These are phyloP conservation scores for Magnaporthales sp. DNA, from an alignment of 2,329 filamentous ascomycete species.

Conservation along the genomic window DNA sequence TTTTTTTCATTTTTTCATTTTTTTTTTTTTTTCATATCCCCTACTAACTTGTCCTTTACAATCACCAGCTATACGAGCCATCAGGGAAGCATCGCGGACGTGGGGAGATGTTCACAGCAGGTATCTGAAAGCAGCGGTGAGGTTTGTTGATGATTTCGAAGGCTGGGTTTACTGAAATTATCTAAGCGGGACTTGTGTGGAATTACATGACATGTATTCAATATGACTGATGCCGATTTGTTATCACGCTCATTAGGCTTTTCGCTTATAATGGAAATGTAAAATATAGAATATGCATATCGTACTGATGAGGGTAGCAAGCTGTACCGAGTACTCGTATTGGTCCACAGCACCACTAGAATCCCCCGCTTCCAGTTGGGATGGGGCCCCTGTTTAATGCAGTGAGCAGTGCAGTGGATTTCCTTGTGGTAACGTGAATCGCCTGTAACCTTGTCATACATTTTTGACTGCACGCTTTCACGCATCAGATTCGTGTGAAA, in stretches of 20 bases:
- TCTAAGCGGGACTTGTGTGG: not conserved
- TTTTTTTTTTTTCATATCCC: not conserved
- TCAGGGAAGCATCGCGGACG: constrained; percentile 64
- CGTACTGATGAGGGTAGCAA: not conserved
- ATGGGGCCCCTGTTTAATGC: not conserved
- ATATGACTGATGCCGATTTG: not conserved
- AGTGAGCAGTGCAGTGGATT: not conserved
- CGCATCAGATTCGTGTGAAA: too few species aligned
- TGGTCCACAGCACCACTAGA: not conserved
- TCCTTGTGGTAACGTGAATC: not conserved
- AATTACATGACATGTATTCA: not conserved
- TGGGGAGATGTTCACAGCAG: constrained; percentile 63
- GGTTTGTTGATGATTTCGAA: constrained; percentile 65
- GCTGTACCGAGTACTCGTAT: not conserved
- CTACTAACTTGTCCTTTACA: not conserved
- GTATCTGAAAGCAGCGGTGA: constrained; percentile 60
- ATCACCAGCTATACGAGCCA: constrained; percentile 54
- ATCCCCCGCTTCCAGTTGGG: not conserved
- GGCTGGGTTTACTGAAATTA: constrained; percentile 42
- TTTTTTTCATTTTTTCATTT: not conserved
- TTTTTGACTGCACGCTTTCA: not conserved
- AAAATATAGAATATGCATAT: not conserved
- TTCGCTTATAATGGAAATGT: not conserved
- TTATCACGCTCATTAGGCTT: not conserved
- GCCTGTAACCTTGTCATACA: not conserved